Evolutionary conservation across 169 alveolate species (phyloP), one percentile per base, ranked within the genome.

Genomic region (Eimeria praecox): DNA sequence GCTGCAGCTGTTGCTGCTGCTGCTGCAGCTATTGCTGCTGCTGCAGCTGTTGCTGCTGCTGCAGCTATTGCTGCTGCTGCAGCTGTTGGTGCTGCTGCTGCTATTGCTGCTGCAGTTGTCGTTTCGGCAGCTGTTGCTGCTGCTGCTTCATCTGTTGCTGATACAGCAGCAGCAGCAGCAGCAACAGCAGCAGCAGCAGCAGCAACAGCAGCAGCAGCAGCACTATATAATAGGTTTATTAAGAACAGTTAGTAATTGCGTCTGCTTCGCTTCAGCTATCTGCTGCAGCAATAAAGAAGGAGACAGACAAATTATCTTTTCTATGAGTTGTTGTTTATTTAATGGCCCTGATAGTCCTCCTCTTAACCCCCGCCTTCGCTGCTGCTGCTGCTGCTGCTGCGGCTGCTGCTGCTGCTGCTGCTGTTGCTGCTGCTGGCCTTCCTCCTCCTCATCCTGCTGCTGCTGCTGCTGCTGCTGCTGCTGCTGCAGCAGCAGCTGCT

Each of bases 361-460:
- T 27, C 89, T 27, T 24, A 8, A 8, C 6, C 75, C 75, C 10
- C 75, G 6, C n/a, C 35, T 64, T n/a, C 35, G 33, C 38, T 40
- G 42, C 89, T 44, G 89, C 73, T 40, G 69, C 46, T 80, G 90
- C 90, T 80, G 75, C 75, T 64, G n/a, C 40, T 18, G 40, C 33
- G 10, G 6, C 10, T 8, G 10, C n/a, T 8, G 10, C 33, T 24
- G 10, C 10, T 64, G 75, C 75, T 64, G n/a, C 75, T n/a, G 42
- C 89, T 44, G 89, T 66, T 80, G 89, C 89, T 44, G 92, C 92
- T n/a, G 92, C 77, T 35, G 46, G n/a, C n/a, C n/a, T n/a, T n/a
- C n/a, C n/a, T n/a, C n/a, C n/a, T n/a, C n/a, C n/a, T n/a, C n/a
- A n/a, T n/a, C n/a, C 73, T 40, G 69, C 46, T 80, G 90, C 90